Evolutionary conservation across 768 basidiomycete species (phyloP).

Genomic region (Auricularia sp.): DNA sequence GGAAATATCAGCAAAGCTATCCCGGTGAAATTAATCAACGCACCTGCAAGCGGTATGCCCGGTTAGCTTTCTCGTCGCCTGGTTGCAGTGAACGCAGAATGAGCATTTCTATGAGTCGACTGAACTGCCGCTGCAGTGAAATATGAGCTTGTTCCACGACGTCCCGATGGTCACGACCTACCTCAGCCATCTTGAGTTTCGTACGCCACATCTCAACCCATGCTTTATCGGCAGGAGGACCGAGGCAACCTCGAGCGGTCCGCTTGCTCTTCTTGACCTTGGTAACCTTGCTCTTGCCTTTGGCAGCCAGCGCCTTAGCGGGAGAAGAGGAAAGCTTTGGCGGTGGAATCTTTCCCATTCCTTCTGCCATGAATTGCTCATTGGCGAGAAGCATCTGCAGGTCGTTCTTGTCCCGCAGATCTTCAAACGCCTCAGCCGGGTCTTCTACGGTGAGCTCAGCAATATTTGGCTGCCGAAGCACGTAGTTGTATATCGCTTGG

Average conservation of each 20-base stretch:
- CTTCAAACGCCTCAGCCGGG: slow-evolving; percentile 95
- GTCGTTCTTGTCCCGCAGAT: slow-evolving; percentile 88
- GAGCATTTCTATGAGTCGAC: slow-evolving; percentile 86
- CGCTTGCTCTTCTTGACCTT: slow-evolving; percentile 13
- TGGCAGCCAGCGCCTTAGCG: background rate
- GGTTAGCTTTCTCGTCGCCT: slow-evolving; percentile 40
- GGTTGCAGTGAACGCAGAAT: slow-evolving; percentile 62
- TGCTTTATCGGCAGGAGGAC: slow-evolving; percentile 62
- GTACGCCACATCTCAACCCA: slow-evolving; percentile 76
- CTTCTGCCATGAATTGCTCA: slow-evolving; percentile 60
- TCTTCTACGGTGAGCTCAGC: slow-evolving; percentile 97
- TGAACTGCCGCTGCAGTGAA: slow-evolving; percentile 72
- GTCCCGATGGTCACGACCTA: slow-evolving; percentile 25
- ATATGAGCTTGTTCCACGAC: slow-evolving; percentile 6
- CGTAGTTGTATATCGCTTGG: slow-evolving; percentile 70
- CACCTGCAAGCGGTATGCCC: slow-evolving; percentile 65
- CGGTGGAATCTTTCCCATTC: slow-evolving; percentile 19
- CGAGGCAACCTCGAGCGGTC: slow-evolving; percentile 46
- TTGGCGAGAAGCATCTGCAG: slow-evolving; percentile 62
- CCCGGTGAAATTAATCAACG: background rate
- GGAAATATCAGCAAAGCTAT: background rate
- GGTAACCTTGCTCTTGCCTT: slow-evolving; percentile 23
- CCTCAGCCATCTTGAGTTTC: slow-evolving; percentile 83
- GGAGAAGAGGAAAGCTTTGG: background rate
- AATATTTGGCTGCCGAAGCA: slow-evolving; percentile 52